phyloP scores from a whole-genome alignment of 73 alveolate species.

The Symbiodinium pilosum region DNA sequence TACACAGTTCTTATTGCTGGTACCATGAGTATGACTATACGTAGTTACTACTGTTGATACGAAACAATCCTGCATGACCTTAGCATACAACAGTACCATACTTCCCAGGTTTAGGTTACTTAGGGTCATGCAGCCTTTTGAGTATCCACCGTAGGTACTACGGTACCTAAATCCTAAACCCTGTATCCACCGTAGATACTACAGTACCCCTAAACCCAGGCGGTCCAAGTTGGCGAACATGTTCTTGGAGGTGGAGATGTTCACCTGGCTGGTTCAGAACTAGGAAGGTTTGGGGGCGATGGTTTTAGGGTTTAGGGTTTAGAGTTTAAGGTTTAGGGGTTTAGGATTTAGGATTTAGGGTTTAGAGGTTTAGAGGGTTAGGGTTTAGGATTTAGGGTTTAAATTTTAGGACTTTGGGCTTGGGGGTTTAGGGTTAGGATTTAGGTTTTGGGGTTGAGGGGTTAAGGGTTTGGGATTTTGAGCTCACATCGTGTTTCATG shows the following conservation, averaged over 20 bases:
- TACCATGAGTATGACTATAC: too few relatives aligned
- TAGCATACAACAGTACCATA: too few relatives aligned
- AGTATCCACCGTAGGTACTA: too few relatives aligned
- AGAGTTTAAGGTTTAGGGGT: neutral
- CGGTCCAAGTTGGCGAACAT: constrained; percentile 49
- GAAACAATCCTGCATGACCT: too few relatives aligned
- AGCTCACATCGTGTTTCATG: neutral
- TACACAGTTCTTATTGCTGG: too few relatives aligned
- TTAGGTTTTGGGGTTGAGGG: neutral
- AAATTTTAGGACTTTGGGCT: neutral
- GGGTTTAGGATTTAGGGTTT: too few relatives aligned
- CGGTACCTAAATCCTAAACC: neutral
- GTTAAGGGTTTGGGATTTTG: neutral
- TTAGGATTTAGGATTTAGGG: neutral
- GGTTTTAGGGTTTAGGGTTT: neutral
- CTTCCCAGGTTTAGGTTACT: too few relatives aligned
- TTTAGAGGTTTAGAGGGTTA: too few relatives aligned
- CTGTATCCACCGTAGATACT: neutral
- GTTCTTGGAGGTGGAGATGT: constrained; percentile 79
- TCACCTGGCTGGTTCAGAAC: constrained; percentile 27
- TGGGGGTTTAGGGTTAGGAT: too few relatives aligned
- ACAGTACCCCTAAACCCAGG: neutral
- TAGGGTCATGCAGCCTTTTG: too few relatives aligned
- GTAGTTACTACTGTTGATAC: too few relatives aligned
- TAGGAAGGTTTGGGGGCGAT: too few relatives aligned